Base-by-base conservation (phyloP, 73 alveolate genomes). In the Blepharisma japonicum region DNA sequence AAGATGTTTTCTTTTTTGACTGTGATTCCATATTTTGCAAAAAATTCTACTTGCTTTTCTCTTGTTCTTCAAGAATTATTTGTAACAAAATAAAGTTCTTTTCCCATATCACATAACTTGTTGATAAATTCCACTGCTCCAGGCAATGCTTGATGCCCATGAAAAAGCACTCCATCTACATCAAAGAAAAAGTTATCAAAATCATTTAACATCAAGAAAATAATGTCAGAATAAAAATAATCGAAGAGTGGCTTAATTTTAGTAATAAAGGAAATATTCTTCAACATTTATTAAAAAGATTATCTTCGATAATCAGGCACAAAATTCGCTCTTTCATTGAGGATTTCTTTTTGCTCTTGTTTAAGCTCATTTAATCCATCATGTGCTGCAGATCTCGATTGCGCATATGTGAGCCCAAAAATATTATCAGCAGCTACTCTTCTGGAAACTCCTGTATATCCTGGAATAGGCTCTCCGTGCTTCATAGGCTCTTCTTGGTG, bases 381-480 rank as follows among this genome's bases (percentile, higher is more conserved):
- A n/a, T 84, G 87, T 45, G 94, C 92, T 72, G 82, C 80, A 68
- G 90, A 80, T 49, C 92, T 79, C n/a, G 97, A 88, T 68, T 87
- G 93, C 23, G 92, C 93, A 85, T 87, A 90, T 39, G 98, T 89
- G 94, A 92, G 82, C 55, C 98, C 98, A 79, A 90, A 89, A 23
- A 92, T 81, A 66, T 92, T 92, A 80, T 92, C 98, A 56, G 96
- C 90, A 39, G 74, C 61, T 6, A 92, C 89, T 76, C 95, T 80
- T 80, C 95, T 87, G 77, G 74, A 83, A 48, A 78, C 86, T 0
- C 98, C 98, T 86, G 90, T 76, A 85, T 92, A 89, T 45, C 98
- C 98, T 49, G 96, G 96, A 68, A 92, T 92, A 39, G 98, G 97
- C 53, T 86, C 85, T 23, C 90, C 95, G 68, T 32, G 78, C 83